phyloP scores from a whole-genome alignment of 257 asterid species.

The Solanum chmielewskii region DNA sequence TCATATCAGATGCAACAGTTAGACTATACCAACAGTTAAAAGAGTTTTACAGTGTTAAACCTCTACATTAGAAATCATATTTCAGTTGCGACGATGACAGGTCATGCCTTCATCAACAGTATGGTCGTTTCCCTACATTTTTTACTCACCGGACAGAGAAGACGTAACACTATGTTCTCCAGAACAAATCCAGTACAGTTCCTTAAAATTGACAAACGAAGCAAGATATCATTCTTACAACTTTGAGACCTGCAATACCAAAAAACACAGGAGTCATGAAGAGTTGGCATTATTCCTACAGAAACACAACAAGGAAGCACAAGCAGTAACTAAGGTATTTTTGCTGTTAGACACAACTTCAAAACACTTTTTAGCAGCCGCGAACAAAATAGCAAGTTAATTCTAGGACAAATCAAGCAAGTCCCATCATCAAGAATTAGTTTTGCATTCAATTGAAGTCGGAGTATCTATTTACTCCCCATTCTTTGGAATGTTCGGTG shows the following conservation, averaged over 20 bases:
- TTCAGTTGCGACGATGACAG: neutral
- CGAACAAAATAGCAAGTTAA: neutral
- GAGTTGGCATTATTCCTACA: neutral
- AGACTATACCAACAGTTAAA: neutral
- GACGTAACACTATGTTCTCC: neutral
- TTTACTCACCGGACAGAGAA: neutral
- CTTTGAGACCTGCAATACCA: slow-evolving; percentile 12
- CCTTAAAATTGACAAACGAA: neutral
- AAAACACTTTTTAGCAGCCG: neutral
- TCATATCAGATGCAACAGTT: neutral
- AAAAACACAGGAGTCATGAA: neutral
- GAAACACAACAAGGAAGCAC: neutral
- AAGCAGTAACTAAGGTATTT: neutral
- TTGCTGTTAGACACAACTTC: neutral
- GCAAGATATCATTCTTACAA: neutral
- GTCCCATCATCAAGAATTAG: neutral
- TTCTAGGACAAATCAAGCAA: neutral
- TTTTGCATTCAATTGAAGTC: neutral
- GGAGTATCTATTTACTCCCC: neutral
- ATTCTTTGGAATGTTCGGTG: neutral
- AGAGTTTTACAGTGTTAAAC: neutral
- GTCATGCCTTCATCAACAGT: slow-evolving; percentile 1
- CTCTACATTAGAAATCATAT: neutral
- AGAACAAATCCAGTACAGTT: neutral
- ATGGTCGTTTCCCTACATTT: neutral